Percentiles rank a stretch among this genome's conserved stretches.
These are phyloP conservation scores for Calonectria ilicicola DNA, from an alignment of 2,329 filamentous ascomycete species.

Conservation along the genomic window DNA sequence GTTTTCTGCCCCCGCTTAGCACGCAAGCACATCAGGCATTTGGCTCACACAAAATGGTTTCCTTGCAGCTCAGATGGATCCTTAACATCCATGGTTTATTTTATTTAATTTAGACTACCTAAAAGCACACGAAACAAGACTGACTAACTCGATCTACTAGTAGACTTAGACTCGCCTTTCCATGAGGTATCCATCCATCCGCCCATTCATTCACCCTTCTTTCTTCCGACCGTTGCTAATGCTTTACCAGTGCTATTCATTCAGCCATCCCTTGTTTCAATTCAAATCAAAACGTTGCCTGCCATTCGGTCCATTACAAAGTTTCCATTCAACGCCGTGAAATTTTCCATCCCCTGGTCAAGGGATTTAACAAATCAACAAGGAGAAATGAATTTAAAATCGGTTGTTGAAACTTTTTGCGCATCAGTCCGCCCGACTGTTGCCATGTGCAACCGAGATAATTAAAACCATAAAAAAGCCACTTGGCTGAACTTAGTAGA, in stretches of 20 bases:
- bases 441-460: slow-evolving; percentile 15
- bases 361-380: slow-evolving; percentile 28
- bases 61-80: slow-evolving; percentile 16
- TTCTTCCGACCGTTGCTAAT: slow-evolving; percentile 29
- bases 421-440: slow-evolving; percentile 1
- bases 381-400: slow-evolving; percentile 28
- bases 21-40: slow-evolving; percentile 40
- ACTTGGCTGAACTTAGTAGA: background rate
- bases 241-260: slow-evolving; percentile 20
- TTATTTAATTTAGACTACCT: slow-evolving; percentile 24
- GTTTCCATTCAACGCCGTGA: slow-evolving; percentile 42
- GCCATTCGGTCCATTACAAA: slow-evolving; percentile 32
- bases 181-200: slow-evolving; percentile 13
- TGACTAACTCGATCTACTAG: slow-evolving; percentile 18
- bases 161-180: slow-evolving; percentile 8
- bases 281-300: slow-evolving; percentile 26
- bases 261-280: slow-evolving; percentile 17
- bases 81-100: slow-evolving; percentile 16
- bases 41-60: slow-evolving; percentile 27
- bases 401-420: background rate
- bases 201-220: slow-evolving; percentile 21
- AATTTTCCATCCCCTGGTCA: slow-evolving; percentile 33
- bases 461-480: slow-evolving; percentile 21
- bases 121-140: slow-evolving; percentile 14
- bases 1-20: slow-evolving; percentile 10